Evolutionary conservation across 176 grass and related monocot species (phyloP), one percentile per base, ranked within the genome.

Genomic region (Thinopyrum elongatum): DNA sequence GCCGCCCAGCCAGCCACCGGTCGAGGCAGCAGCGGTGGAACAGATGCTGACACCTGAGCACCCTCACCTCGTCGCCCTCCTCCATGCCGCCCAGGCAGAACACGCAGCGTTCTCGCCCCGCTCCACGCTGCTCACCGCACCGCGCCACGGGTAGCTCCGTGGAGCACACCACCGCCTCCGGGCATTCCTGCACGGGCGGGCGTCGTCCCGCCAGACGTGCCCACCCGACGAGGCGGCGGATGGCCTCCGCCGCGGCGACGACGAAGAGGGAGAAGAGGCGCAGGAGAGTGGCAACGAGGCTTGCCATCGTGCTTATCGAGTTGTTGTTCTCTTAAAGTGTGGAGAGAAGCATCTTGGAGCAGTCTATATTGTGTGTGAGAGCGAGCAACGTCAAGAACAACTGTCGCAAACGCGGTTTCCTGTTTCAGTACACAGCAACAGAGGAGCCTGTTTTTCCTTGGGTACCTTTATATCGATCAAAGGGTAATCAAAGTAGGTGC

Each of bases 1-100:
- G 11, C 79, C 62, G 63, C 6, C 27, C 39, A 27, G 47, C 46
- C 23, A 94, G 58, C 92, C 92, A 94, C 26, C 58, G 51, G 35
- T 91, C 89, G 12, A 89, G 59, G 78, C 92, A 91, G 5, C 35
- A 29, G 59, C 64, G 64, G 58, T 94, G 92, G 83, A 94, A 94
- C 51, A 94, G 77, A 77, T 89, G 92, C 11, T 12, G 41, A 11
- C 79, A 81, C 42, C 39, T 8, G 79, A 91, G 79, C 69, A 87
- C 76, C 35, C 86, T 84, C 22, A 89, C 84, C 86, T 94, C 86
- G 49, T 81, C 86, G 3, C 86, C 86, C 55, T 73, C 92, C 72
- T 87, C 86, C 19, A 69, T 69, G 79, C 21, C 27, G 31, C 80
- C 49, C 63, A 81, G 79, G 85, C 80, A 94, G 47, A 94, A 66